Evolutionary conservation across 2,329 filamentous ascomycete genomes (phyloP).

Genomic region (Pseudonectria foliicola): DNA sequence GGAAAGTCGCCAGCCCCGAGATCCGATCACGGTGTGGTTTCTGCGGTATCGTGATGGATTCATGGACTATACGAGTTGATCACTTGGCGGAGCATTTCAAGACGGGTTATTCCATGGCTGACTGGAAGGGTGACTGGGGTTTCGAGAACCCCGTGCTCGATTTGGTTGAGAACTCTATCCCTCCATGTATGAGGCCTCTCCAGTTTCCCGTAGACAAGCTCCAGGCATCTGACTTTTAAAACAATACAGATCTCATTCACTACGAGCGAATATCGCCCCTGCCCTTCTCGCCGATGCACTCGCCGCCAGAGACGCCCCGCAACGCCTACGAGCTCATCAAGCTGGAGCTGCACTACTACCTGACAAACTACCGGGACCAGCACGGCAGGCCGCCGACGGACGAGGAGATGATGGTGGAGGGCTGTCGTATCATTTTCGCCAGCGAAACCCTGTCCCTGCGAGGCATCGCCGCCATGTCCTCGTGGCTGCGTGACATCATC

Average conservation of each 20-base stretch:
- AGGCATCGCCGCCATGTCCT: conserved; percentile 30
- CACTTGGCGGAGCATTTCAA: conserved; percentile 64
- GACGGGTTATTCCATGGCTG: conserved; percentile 57
- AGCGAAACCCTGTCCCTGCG: conserved; percentile 40
- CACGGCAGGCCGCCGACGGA: conserved; percentile 38
- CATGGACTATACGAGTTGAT: conserved; percentile 53
- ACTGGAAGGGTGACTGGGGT: conserved; percentile 66
- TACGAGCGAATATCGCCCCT: conserved; percentile 51
- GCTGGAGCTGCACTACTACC: conserved; percentile 48
- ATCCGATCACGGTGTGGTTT: conserved; percentile 60
- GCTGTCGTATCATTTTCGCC: conserved; percentile 51
- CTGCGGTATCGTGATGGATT: conserved; percentile 55
- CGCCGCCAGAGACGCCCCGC: conserved; percentile 38
- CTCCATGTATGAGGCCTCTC: conserved; percentile 48
- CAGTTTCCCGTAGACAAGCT: conserved; percentile 31
- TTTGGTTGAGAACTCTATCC: conserved; percentile 60
- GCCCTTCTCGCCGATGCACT: conserved; percentile 43
- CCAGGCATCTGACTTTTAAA: conserved; percentile 34
- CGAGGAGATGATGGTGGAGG: conserved; percentile 48
- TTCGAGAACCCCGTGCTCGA: conserved; percentile 54
- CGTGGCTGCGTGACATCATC: conserved; percentile 54
- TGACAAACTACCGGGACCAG: conserved; percentile 36
- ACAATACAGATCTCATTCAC: conserved; percentile 56
- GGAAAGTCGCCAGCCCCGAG: conserved; percentile 53
- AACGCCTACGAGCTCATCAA: conserved; percentile 58